A percentile compares a stretch with the other conserved stretches of the same genome.
phyloP scores from a whole-genome alignment of 192 early-diverging fungal genomes.

The Linnemannia schmuckeri region DNA sequence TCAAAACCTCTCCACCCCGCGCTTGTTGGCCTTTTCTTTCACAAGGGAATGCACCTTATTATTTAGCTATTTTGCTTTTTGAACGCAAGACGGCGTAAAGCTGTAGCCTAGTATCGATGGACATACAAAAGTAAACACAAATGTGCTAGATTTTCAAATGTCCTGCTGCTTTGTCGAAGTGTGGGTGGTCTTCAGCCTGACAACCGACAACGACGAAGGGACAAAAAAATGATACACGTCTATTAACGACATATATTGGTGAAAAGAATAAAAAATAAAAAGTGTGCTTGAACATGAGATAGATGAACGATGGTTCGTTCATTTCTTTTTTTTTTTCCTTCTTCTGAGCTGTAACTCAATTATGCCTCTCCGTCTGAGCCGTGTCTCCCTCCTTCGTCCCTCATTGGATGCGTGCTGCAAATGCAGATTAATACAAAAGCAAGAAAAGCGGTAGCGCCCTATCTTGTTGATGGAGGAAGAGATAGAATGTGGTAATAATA shows the following conservation, averaged over 20 bases:
- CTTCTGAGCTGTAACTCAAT: slow-evolving; percentile 4
- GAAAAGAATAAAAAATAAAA: too few species aligned
- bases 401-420: background rate
- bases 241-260: background rate
- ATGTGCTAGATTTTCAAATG: too few species aligned
- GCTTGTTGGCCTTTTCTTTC: background rate
- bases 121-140: too few species aligned
- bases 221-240: too few species aligned
- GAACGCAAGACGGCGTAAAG: background rate
- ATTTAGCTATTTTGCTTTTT: background rate
- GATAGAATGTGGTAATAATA: background rate
- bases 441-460: background rate
- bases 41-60: background rate
- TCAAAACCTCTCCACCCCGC: background rate
- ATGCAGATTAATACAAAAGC: background rate
- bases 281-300: background rate
- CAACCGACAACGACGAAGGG: too few species aligned
- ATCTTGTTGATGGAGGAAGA: background rate
- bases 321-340: background rate
- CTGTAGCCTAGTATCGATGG: too few species aligned
- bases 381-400: background rate
- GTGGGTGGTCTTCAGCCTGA: too few species aligned
- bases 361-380: background rate
- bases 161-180: too few species aligned
- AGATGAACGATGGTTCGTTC: background rate